Conservation (phyloP, 768 basidiomycete genomes). For the Psilocybe subaeruginosa region DNA sequence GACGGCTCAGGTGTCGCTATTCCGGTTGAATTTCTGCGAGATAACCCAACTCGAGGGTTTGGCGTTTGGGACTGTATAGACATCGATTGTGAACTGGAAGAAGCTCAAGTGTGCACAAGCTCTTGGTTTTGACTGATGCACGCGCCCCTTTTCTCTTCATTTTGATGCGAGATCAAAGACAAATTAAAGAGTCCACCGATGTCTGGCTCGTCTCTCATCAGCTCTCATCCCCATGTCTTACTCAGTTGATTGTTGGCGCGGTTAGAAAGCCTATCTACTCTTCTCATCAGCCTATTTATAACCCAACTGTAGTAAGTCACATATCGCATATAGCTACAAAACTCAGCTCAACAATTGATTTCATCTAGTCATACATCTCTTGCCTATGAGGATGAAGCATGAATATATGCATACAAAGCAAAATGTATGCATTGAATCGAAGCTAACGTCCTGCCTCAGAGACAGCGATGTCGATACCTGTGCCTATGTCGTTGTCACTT, state of each 20-base stretch:
- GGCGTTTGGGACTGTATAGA: slow-evolving; percentile 18
- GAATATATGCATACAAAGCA: neutral
- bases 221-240: neutral
- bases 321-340: neutral
- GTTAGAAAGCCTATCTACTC: neutral
- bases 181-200: neutral
- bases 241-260: neutral
- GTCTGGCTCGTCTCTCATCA: neutral
- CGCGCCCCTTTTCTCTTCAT: neutral
- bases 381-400: neutral
- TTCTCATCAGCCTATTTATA: slow-evolving; percentile 1
- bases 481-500: slow-evolving; percentile 13
- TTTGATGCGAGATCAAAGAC: neutral
- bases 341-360: neutral
- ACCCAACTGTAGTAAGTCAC: neutral
- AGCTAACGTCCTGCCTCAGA: slow-evolving; percentile 3
- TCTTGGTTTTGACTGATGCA: neutral
- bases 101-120: neutral
- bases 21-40: slow-evolving; percentile 16
- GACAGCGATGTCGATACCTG: slow-evolving; percentile 20
- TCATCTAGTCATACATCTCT: neutral
- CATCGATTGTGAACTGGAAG: slow-evolving; percentile 4
- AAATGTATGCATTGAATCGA: neutral
- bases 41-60: slow-evolving; percentile 17
- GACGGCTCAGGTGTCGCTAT: slow-evolving; percentile 16